A percentile compares a stretch with the other conserved stretches of the same genome.
Evolutionary conservation across 805 yeast species (phyloP).

Genomic region (Yarrowia osloensis): DNA sequence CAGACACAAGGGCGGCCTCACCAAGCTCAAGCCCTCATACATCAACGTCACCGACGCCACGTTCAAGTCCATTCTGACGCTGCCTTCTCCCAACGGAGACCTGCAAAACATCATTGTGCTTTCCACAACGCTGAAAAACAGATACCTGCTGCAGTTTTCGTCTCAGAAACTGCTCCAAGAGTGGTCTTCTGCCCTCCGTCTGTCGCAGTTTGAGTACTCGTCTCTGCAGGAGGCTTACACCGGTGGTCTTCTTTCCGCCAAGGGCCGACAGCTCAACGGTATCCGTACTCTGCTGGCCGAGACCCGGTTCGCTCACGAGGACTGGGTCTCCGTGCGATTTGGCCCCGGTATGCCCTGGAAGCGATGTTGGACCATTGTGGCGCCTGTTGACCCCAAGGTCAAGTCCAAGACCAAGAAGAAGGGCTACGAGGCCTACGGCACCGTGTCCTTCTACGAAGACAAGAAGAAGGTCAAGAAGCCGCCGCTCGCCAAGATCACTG

Average conservation of each 20-base stretch:
- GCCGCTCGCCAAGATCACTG: constrained; percentile 76
- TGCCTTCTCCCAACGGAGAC: constrained; percentile 67
- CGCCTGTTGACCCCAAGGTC: constrained; percentile 49
- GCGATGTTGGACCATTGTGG: constrained; percentile 87
- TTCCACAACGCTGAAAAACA: constrained; percentile 87
- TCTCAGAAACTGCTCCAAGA: constrained; percentile 61
- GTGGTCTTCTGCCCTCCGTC: constrained; percentile 84
- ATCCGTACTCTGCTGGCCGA: constrained; percentile 82
- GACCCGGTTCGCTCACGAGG: constrained; percentile 83
- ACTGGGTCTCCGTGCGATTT: constrained; percentile 92
- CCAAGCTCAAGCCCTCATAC: constrained; percentile 73
- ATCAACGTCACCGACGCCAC: constrained; percentile 89
- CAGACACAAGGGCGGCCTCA: constrained; percentile 56
- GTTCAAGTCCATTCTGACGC: constrained; percentile 66
- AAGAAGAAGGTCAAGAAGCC: constrained; percentile 67
- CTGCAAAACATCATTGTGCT: constrained; percentile 80
- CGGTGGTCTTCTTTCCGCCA: constrained; percentile 88
- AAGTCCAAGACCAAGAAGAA: constrained; percentile 48
- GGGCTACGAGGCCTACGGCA: constrained; percentile 52
- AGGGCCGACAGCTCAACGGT: constrained; percentile 85
- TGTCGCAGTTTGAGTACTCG: constrained; percentile 77
- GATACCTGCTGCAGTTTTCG: constrained; percentile 78
- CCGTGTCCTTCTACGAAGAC: constrained; percentile 76
- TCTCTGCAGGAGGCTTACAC: constrained; percentile 94
- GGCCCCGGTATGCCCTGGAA: constrained; percentile 99